Evolutionary conservation across 139 green algal species (phyloP), one percentile per base, ranked within the genome.

Genomic region (Asterochloris sp.): DNA sequence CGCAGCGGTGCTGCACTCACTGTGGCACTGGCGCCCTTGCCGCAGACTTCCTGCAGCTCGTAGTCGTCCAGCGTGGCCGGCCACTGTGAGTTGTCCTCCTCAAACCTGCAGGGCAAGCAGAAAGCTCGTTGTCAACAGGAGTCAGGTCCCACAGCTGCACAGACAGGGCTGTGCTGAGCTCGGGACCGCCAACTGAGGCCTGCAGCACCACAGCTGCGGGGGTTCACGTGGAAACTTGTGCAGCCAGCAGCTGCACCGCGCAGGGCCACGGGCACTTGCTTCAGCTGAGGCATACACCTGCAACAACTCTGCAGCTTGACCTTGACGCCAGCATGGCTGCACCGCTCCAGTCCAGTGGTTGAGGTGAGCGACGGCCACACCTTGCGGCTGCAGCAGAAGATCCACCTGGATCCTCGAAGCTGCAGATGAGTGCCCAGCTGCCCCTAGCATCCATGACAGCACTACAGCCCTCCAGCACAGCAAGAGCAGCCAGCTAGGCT

Each of bases 21-120:
- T 10, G 63, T 73, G 27, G 77, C 77, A 74, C 77, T 81, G n/a
- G 77, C 77, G 16, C 77, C 77, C 63, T 81, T 81, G 9, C 77
- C 77, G 24, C 73, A 38, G 10, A 74, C 77, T 13, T 81, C 23
- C 17, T 62, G 21, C 16, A 81, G 63, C 0, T 81, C 77, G 62
- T 81, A 81, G 60, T 80, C 76, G 11, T 69, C 76, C 24, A 80
- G n/a, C 14, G 13, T 80, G 0, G 68, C 60, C 26, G 76, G 76
- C 16, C 68, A 80, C 38, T 54, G 38, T 54, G 38, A 54, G 38
- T 54, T 54, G 38, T 54, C 38, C 38, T 54, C 38, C 38, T 54
- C 38, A 6, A 54, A 54, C 38, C 38, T 54, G 38, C 38, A 54
- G 38, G 38, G 38, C 38, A 54, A 54, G 38, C 38, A 54, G 6